These are phyloP conservation scores for Wickerhamomyces sydowiorum DNA, from an alignment of 805 yeast species.

Conservation along the genomic window DNA sequence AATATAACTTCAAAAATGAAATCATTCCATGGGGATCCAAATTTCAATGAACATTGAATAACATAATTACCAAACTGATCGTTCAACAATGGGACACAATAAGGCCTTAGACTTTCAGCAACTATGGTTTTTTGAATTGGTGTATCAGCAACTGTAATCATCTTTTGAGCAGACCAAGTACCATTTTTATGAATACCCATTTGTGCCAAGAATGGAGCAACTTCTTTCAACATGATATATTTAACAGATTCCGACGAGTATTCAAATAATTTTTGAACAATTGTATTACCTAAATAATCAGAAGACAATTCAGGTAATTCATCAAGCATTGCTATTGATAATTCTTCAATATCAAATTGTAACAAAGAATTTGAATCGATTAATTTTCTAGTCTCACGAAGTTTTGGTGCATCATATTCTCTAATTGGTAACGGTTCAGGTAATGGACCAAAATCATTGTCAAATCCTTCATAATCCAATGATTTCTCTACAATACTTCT, in stretches of 20 bases:
- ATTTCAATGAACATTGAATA: constrained; percentile 87
- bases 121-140: constrained; percentile 61
- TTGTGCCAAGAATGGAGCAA: constrained; percentile 78
- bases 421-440: constrained; percentile 69
- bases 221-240: constrained; percentile 71
- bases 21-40: constrained; percentile 83
- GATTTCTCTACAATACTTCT: constrained; percentile 41
- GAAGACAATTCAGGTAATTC: constrained; percentile 89
- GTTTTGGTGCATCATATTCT: constrained; percentile 80
- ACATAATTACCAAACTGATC: constrained; percentile 98
- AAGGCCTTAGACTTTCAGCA: constrained; percentile 67
- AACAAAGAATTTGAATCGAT: constrained; percentile 51
- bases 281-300: constrained; percentile 93
- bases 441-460: constrained; percentile 60
- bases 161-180: constrained; percentile 98
- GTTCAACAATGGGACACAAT: constrained; percentile 77
- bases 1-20: constrained; percentile 82
- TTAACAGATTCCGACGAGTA: constrained; percentile 64
- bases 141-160: constrained; percentile 68
- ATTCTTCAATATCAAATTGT: constrained; percentile 66
- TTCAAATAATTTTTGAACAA: constrained; percentile 86
- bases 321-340: constrained; percentile 76
- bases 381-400: constrained; percentile 79
- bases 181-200: constrained; percentile 97
- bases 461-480: constrained; percentile 38